Base-by-base conservation (phyloP, 139 green algal genomes). In the Gonium pectorale region DNA sequence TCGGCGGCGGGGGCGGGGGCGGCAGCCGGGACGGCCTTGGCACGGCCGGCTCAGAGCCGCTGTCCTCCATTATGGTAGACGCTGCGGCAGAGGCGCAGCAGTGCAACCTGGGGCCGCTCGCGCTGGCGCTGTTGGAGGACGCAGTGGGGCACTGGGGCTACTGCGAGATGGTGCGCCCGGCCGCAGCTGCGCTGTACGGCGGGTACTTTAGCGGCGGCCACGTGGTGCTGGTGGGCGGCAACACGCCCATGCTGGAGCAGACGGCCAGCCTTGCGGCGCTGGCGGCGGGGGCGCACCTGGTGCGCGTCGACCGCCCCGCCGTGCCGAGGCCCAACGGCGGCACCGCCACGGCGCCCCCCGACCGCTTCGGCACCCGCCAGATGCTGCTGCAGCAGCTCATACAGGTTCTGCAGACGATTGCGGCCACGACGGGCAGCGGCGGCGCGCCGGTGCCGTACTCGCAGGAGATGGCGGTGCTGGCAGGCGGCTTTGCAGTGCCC, bases 181-280 rank as follows among this genome's bases (percentile, higher is more conserved):
- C 59, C 22, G 77, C 77, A 19, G 64, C 79, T 0, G 79, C 64
- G 31, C 79, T 85, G 79, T 54, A 19, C 5, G 64, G 29, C 15
- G 79, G 79, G 31, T 85, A 68, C 79, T 85, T 85, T 37, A 44
- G 0, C 27, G 64, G 79, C 33, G 79, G 79, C 33, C 67, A 85
- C 64, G 64, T 85, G 8, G 44, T 46, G 37, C 37, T 85, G 46
- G 64, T 85, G 27, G 77, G 77, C 31, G 24, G 24, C 43, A 83
- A 83, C 59, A 73, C n/a, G 5, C 29, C 31, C 13, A 73, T 83
- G 77, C 26, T 74, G 41, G 77, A 74, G 59, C 41, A 73, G 38
- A n/a, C 77, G 3, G 77, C 43, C 9, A 21, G 60, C 41, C 77
- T 83, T 21, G 77, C 77, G 44, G 77, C 77, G 31, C 62, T 83